phyloP scores from a whole-genome alignment of 345 rosid species.

The Combretum micranthum region DNA sequence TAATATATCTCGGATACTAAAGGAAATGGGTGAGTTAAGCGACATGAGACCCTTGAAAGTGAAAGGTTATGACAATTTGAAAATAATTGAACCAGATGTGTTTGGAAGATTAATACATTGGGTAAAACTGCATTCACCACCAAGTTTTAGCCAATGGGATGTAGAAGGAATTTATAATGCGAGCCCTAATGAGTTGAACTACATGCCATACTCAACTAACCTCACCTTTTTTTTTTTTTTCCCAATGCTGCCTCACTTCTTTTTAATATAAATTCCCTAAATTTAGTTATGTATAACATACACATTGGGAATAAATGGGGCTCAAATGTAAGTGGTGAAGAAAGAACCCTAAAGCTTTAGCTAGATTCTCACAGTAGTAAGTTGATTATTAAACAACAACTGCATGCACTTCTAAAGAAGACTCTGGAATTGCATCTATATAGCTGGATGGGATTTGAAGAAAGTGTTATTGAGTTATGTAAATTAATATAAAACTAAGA shows the following conservation, averaged over 20 bases:
- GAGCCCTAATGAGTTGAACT: conserved; percentile 15
- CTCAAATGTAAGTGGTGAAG: neutral
- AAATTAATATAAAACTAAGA: no score
- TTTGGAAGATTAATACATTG: conserved; percentile 10
- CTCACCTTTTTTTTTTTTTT: conserved; percentile 8
- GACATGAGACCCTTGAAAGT: conserved; percentile 12
- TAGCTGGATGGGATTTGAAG: neutral
- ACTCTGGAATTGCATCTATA: conserved; percentile 3
- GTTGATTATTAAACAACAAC: neutral
- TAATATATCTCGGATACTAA: conserved; percentile 18
- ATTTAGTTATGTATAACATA: neutral
- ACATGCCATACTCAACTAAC: conserved; percentile 3
- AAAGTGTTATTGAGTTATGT: neutral
- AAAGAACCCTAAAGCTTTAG: conserved; percentile 2
- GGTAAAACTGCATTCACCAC: conserved; percentile 18
- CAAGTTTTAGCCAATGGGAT: conserved; percentile 15
- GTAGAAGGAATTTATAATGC: conserved; percentile 3
- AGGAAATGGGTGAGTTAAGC: conserved; percentile 12
- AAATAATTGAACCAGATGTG: conserved; percentile 10
- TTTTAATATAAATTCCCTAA: neutral
- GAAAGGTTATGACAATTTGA: neutral
- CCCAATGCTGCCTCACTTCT: neutral
- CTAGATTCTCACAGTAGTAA: neutral
- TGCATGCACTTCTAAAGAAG: neutral
- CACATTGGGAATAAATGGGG: conserved; percentile 5